Conservation (phyloP, 2,329 filamentous ascomycete genomes). For the Trichophyton simii region DNA sequence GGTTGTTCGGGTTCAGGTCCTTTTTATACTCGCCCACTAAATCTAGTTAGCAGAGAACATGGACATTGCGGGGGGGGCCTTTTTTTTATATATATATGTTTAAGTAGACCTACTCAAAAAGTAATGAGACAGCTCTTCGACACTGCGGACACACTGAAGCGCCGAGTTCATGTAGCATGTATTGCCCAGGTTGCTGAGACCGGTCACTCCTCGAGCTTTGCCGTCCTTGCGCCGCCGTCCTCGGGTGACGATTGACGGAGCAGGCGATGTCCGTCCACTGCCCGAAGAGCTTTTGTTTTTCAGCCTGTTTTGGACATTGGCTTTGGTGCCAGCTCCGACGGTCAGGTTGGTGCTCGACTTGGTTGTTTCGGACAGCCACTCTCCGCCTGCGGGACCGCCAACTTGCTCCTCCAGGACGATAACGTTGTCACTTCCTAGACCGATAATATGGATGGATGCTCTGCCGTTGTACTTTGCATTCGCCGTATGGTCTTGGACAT, state of each 20-base stretch:
- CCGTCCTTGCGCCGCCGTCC: slow-evolving; percentile 59
- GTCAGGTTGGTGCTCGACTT: slow-evolving; percentile 40
- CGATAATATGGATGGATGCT: slow-evolving; percentile 51
- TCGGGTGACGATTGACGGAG: slow-evolving; percentile 51
- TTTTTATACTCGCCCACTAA: slow-evolving; percentile 53
- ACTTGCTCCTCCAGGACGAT: slow-evolving; percentile 75
- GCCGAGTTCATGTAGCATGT: slow-evolving; percentile 99
- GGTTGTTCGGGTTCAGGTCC: slow-evolving; percentile 77
- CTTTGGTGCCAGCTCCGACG: slow-evolving; percentile 26
- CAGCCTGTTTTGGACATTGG: slow-evolving; percentile 22
- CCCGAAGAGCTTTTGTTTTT: slow-evolving; percentile 31
- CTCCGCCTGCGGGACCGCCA: slow-evolving; percentile 40
- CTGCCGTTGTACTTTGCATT: slow-evolving; percentile 68
- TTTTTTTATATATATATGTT: not conserved
- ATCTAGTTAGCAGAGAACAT: slow-evolving; percentile 7
- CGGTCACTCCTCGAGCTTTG: slow-evolving; percentile 61
- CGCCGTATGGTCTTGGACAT: slow-evolving; percentile 56
- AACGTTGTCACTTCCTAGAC: slow-evolving; percentile 58
- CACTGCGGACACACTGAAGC: slow-evolving; percentile 82
- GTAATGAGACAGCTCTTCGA: slow-evolving; percentile 86
- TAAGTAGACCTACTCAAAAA: slow-evolving; percentile 49
- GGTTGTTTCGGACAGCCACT: slow-evolving; percentile 43
- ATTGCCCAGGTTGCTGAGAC: slow-evolving; percentile 82
- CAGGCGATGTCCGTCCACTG: slow-evolving; percentile 58
- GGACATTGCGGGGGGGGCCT: slow-evolving; percentile 12